Base-by-base conservation (phyloP, 495 filamentous ascomycete genomes). In the Delitschia confertaspora region DNA sequence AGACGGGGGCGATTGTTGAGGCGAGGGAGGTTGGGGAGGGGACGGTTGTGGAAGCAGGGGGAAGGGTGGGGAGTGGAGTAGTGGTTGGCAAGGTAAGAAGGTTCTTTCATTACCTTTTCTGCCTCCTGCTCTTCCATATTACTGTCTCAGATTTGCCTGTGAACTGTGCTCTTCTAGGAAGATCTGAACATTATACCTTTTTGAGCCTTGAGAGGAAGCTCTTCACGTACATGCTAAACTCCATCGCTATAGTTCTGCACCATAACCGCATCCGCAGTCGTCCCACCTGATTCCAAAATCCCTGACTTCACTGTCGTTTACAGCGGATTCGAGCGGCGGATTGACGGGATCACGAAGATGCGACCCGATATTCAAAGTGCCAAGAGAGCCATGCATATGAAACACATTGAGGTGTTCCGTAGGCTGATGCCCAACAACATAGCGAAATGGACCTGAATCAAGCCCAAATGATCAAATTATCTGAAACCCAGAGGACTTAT, bases 261-360 rank as follows among this genome's bases (percentile, higher is more conserved):
- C 58, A 76, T 69, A 69, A 71, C 60, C 66, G 71, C 45, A 40
- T 69, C 44, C 60, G 73, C 43, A 63, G 59, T 62, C n/a, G 65
- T 87, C 17, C 59, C 56, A 0, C 64, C 71, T 0, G 68, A 68
- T 8, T 76, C 78, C 38, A 57, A 66, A 13, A 26, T 87, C 2
- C 71, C 74, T 0, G 82, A 85, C 47, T 74, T 69, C 45, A 83
- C 78, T 0, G 78, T 85, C 5, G 56, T 85, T 6, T 83, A 74
- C 55, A 78, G 79, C 0, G 42, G 34, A 1, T 72, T 71, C 13
- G 58, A 71, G 53, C 61, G 77, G 43, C 65, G 81, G 37, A 48
- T 67, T 6, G 78, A 85, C 50, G 65, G 54, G 41, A 70, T 72
- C 18, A 13, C 55, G 23, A 19, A 32, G 32, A 11, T 13, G 2